Evolutionary conservation across 129 eudicot species (phyloP).

Genomic region (Flaveria trinervia): DNA sequence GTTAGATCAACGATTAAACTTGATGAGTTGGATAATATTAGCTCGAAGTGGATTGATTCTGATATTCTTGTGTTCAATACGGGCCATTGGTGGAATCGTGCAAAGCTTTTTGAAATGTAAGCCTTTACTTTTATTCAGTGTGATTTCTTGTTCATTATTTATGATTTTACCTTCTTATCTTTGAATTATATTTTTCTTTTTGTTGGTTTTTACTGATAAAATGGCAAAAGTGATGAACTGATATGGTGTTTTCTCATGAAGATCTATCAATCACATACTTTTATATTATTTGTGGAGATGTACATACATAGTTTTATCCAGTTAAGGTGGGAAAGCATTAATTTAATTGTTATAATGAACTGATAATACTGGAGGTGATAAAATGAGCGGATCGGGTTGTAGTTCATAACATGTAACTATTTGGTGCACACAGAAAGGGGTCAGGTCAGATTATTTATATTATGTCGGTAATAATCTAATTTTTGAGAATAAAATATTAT

Average conservation of each 20-base stretch:
- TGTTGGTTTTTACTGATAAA: not conserved
- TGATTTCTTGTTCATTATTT: not conserved
- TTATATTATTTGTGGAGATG: not conserved
- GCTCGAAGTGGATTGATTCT: constrained; percentile 66
- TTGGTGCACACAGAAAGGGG: not conserved
- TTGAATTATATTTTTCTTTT: not conserved
- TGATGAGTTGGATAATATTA: constrained; percentile 65
- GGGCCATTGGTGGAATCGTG: constrained; percentile 91
- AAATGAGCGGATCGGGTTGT: not conserved
- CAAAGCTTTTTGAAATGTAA: constrained; percentile 76
- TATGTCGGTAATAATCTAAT: not conserved
- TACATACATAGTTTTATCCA: not conserved
- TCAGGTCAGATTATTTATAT: no score
- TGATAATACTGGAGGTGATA: not conserved
- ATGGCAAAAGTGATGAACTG: not conserved
- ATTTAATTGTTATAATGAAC: not conserved
- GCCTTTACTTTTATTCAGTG: constrained; percentile 11
- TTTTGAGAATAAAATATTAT: not conserved
- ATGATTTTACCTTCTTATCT: not conserved
- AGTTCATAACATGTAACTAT: not conserved
- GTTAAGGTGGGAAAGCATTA: not conserved
- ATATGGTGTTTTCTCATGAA: not conserved
- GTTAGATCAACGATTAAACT: constrained; percentile 60
- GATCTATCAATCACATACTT: not conserved
- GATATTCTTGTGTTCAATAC: constrained; percentile 81